Conservation (phyloP, 2,329 filamentous ascomycete species). For the Thelonectria olida region DNA sequence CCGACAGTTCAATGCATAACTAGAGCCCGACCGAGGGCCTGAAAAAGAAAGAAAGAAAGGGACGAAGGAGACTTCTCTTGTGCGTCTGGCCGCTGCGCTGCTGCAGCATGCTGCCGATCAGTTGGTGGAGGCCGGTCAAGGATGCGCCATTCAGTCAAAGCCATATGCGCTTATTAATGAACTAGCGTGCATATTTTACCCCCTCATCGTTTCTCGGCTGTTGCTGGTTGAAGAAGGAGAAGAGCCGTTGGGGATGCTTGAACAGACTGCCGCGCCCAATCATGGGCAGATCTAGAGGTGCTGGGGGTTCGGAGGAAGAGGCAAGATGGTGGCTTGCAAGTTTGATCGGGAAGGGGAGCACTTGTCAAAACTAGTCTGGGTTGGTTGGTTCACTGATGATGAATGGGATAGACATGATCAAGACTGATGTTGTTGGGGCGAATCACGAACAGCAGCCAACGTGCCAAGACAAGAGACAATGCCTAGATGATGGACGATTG, state of each 20-base stretch:
- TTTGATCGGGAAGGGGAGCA: background rate
- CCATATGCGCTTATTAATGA: background rate
- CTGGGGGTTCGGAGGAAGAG: slow-evolving; percentile 14
- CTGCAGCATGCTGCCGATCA: slow-evolving; percentile 18
- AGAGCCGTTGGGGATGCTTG: background rate
- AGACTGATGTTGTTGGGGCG: no score
- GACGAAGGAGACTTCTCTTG: no score
- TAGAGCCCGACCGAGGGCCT: background rate
- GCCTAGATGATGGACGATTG: no score
- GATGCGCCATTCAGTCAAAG: slow-evolving; percentile 2
- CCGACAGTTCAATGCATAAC: no score
- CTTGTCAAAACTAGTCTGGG: background rate
- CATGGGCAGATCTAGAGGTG: background rate
- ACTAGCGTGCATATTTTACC: slow-evolving; percentile 4
- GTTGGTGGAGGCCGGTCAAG: background rate
- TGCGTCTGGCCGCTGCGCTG: background rate
- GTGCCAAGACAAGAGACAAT: background rate
- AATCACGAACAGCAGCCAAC: background rate
- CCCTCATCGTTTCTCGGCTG: background rate
- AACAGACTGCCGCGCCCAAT: background rate
- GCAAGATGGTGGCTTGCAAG: background rate
- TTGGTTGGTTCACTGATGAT: background rate
- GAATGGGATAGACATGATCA: no score
- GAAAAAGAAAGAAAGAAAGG: background rate
- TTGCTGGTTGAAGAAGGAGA: background rate